Evolutionary conservation across 208 protist species (phyloP).

Genomic region (Crithidia expoeki): DNA sequence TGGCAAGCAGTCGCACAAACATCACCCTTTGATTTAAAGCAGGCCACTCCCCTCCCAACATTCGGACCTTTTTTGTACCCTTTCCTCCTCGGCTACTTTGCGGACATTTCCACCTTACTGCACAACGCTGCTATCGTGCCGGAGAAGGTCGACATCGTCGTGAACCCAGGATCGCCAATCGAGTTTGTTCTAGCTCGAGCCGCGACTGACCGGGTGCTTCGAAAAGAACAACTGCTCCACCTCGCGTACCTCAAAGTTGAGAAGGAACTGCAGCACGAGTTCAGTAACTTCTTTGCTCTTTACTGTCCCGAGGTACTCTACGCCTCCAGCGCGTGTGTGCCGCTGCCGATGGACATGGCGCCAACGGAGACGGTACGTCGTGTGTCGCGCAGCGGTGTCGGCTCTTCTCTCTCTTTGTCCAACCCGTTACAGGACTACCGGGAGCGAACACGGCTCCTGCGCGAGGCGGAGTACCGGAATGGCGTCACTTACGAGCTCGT

Average conservation of each 20-base stretch:
- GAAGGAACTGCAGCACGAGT: constrained; percentile 77
- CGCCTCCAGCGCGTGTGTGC: constrained; percentile 77
- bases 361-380: constrained; percentile 27
- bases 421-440: constrained; percentile 52
- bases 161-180: constrained; percentile 82
- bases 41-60: constrained; percentile 75
- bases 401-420: background rate
- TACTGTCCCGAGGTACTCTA: constrained; percentile 68
- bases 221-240: constrained; percentile 70
- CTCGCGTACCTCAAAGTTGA: constrained; percentile 77
- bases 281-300: constrained; percentile 65
- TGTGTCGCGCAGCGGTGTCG: constrained; percentile 11
- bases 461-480: constrained; percentile 58
- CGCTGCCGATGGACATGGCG: constrained; percentile 43
- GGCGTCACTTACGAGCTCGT: constrained; percentile 69
- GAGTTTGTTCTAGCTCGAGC: constrained; percentile 87
- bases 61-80: constrained; percentile 70
- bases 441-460: constrained; percentile 43
- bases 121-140: constrained; percentile 88
- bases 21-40: constrained; percentile 59
- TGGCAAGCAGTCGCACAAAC: constrained; percentile 45
- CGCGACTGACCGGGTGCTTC: constrained; percentile 78
- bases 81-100: constrained; percentile 89
- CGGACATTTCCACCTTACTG: constrained; percentile 84
- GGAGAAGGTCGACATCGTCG: constrained; percentile 83